These are phyloP conservation scores for Nicotiana rustica DNA, from an alignment of 305 asterid species.

Conservation along the genomic window DNA sequence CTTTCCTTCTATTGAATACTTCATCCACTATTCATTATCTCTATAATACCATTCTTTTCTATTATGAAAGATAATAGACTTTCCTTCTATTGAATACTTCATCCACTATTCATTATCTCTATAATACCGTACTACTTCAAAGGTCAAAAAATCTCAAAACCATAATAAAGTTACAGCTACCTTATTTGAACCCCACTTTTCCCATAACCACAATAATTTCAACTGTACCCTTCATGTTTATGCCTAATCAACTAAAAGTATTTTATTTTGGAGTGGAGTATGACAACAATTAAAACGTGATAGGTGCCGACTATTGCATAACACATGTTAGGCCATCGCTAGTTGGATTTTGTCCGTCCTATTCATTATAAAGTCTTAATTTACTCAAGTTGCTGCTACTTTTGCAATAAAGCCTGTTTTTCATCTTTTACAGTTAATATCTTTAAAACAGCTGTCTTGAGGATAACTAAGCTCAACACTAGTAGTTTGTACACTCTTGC, in stretches of 20 bases:
- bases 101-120: not conserved
- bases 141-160: not conserved
- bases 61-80: too few relatives aligned
- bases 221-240: too few relatives aligned
- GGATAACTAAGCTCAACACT: not conserved
- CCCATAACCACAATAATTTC: too few relatives aligned
- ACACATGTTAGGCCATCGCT: slow-evolving; percentile 24
- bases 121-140: not conserved
- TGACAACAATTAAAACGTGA: too few relatives aligned
- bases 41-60: too few relatives aligned
- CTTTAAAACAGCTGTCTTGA: not conserved
- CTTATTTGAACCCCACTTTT: too few relatives aligned
- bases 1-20: too few relatives aligned
- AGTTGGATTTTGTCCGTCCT: not conserved
- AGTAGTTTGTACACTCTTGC: not conserved
- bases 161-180: too few relatives aligned
- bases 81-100: not conserved
- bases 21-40: too few relatives aligned
- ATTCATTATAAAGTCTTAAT: too few relatives aligned
- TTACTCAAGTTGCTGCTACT: not conserved
- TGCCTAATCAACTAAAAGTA: too few relatives aligned
- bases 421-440: not conserved
- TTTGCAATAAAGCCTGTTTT: not conserved
- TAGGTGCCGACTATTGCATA: not conserved
- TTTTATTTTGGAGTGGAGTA: not conserved